Base-by-base conservation (phyloP, 176 grass and related monocot species). In the Dendrocalamus sinicus region DNA sequence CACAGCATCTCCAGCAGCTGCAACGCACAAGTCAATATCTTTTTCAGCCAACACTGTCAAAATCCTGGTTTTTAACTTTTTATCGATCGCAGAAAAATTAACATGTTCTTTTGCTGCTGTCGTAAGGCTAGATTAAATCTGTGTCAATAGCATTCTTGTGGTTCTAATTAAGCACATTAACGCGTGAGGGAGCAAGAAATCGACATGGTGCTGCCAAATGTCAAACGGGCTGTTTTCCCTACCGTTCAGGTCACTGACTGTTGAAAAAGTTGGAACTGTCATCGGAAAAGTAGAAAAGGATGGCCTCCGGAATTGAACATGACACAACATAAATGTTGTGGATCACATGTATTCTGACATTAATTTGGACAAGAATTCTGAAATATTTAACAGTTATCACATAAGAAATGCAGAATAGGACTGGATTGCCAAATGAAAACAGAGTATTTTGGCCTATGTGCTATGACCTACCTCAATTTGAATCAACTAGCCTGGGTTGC, bases 1-100 rank as follows among this genome's bases (percentile, higher is more conserved):
- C 91, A 91, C 26, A 98, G n/a, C 96, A 98, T 98, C 84, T 95
- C 93, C 78, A 98, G 73, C 77, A 98, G 41, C 93, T 98, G 83
- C 47, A 78, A 20, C 53, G 2, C 17, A 55, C 53, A 7, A 55
- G 19, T 55, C 53, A 55, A 6, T 20, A 19, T 2, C 53, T 7
- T 19, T 19, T 7, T 55, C 53, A 55, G 53, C 16, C 53, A 0
- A 77, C 5, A 22, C 20, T 5, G 50, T 59, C 67, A 71, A 45
- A 45, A 58, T 26, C 6, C 4, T 37, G 13, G 19, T 8, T 44
- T 1, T 7, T 23, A 35, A 35, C 32, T 5, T 20, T 9, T 54
- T 2, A 35, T 10, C 28, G 16, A 17, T 55, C 50, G 17, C 39
- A 45, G 28, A 39, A n/a, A 43, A 63, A 63, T 17, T 3, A 17